Conservation (phyloP, 2,329 filamentous ascomycete genomes). For the Colletotrichum karsti region DNA sequence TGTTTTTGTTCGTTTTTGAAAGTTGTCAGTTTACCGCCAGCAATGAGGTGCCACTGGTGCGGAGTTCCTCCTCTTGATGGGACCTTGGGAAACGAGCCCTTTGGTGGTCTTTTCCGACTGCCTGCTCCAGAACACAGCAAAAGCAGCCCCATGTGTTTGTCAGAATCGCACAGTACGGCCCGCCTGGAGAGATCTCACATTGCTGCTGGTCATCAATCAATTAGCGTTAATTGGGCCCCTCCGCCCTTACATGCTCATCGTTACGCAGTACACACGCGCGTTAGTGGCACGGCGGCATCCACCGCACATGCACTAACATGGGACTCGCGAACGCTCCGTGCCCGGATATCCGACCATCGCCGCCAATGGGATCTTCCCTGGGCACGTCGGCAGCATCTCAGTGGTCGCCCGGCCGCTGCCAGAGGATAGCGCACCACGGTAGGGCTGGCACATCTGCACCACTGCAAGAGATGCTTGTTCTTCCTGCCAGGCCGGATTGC, state of each 20-base stretch:
- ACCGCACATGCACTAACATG: background rate
- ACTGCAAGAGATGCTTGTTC: constrained; percentile 21
- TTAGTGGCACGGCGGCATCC: background rate
- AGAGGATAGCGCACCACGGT: background rate
- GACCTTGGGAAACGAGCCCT: background rate
- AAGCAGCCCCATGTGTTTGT: background rate
- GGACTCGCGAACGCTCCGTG: background rate
- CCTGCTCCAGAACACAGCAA: no score
- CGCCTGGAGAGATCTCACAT: background rate
- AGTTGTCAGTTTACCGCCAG: no score
- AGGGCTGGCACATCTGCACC: background rate
- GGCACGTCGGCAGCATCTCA: background rate
- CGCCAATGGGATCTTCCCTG: background rate
- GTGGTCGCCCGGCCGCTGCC: background rate
- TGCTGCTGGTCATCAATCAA: background rate
- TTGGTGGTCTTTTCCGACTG: background rate
- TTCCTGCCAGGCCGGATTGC: background rate
- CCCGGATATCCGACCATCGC: background rate
- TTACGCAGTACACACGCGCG: background rate
- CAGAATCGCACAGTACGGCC: background rate
- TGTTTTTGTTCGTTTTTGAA: no score
- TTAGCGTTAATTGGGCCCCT: constrained; percentile 2
- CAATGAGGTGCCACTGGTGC: background rate
- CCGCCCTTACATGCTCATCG: background rate
- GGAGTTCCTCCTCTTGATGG: background rate